These are phyloP conservation scores for Collybiopsis luxurians DNA, from an alignment of 768 basidiomycete genomes.

Conservation along the genomic window DNA sequence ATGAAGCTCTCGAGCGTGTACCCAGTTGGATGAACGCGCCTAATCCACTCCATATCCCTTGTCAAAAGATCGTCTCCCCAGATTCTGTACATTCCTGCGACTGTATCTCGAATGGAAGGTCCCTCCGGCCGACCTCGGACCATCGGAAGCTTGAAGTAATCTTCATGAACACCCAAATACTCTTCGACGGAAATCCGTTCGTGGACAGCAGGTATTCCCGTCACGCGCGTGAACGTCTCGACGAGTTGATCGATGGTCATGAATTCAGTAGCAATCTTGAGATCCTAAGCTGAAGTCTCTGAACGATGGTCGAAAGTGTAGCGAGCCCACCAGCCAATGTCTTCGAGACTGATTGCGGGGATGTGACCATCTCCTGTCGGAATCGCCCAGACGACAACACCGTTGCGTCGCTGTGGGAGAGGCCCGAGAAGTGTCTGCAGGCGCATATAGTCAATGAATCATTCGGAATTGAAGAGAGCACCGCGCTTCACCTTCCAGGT, in stretches of 20 bases:
- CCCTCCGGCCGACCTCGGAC: constrained; percentile 29
- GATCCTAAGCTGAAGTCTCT: constrained; percentile 30
- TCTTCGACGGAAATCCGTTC: constrained; percentile 28
- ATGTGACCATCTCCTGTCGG: constrained; percentile 33
- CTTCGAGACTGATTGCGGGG: constrained; percentile 37
- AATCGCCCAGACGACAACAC: constrained; percentile 36
- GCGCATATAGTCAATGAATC: background rate
- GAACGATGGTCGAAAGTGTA: constrained; percentile 34
- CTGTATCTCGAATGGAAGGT: constrained; percentile 36
- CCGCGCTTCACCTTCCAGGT: constrained; percentile 26
- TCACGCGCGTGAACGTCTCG: constrained; percentile 34
- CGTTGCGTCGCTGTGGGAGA: constrained; percentile 32
- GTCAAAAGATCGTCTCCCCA: constrained; percentile 42
- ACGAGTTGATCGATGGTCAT: constrained; percentile 35
- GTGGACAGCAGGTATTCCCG: constrained; percentile 31
- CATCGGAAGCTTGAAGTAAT: constrained; percentile 21
- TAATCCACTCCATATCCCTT: constrained; percentile 43
- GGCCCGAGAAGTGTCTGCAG: constrained; percentile 30
- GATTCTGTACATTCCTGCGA: constrained; percentile 40
- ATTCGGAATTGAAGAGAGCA: background rate
- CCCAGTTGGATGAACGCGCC: constrained; percentile 31
- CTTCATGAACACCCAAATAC: constrained; percentile 27
- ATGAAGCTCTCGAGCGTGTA: constrained; percentile 41
- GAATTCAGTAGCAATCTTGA: constrained; percentile 33
- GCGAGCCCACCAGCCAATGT: constrained; percentile 38